phyloP scores from a whole-genome alignment of 306 rosid species.

The Oemleria cerasiformis region DNA sequence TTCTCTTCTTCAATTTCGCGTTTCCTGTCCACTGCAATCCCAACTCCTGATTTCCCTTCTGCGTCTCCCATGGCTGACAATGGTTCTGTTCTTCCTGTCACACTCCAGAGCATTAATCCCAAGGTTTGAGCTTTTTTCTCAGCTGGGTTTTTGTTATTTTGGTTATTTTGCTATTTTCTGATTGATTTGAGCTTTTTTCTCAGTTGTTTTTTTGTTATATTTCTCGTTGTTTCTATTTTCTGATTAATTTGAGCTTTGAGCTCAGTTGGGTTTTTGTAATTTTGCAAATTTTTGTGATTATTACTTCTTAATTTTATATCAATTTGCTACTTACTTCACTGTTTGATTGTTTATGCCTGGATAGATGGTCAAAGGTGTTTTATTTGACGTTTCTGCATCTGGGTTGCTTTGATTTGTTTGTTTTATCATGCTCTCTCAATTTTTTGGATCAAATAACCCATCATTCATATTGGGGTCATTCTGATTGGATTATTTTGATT shows the following conservation, averaged over 20 bases:
- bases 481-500: background rate
- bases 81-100: conserved; percentile 38
- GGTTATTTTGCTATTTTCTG: background rate
- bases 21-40: conserved; percentile 30
- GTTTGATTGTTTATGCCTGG: conserved; percentile 15
- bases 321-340: conserved; percentile 15
- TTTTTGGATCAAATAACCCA: background rate
- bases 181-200: background rate
- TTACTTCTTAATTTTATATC: background rate
- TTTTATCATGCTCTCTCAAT: background rate
- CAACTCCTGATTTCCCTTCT: conserved; percentile 12
- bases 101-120: conserved; percentile 62
- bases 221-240: background rate
- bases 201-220: background rate
- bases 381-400: conserved; percentile 7
- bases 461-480: background rate
- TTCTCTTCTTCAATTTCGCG: conserved; percentile 37
- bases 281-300: background rate
- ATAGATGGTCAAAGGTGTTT: background rate
- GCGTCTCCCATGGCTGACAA: conserved; percentile 34
- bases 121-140: conserved; percentile 38
- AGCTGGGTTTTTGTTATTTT: background rate
- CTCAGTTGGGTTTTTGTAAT: too few species aligned
- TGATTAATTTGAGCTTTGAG: too few species aligned
- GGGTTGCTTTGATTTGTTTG: conserved; percentile 21